Conservation (phyloP, 805 yeast species). For the Ogataea zsoltii region DNA sequence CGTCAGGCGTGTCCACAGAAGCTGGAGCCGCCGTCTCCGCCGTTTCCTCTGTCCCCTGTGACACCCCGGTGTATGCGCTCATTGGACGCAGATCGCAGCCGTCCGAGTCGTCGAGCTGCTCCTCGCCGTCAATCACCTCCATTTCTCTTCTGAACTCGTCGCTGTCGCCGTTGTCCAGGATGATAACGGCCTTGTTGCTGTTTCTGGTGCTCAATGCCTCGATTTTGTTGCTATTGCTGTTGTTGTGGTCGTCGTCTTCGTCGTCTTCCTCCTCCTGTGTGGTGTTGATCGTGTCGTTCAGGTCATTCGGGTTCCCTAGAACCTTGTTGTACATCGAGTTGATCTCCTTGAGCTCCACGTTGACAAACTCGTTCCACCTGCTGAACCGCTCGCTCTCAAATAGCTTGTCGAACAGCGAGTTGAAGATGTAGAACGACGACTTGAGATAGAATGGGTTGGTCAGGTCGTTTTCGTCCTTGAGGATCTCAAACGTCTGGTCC, state of each 20-base stretch:
- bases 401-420: slow-evolving; percentile 33
- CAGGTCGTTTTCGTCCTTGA: slow-evolving; percentile 30
- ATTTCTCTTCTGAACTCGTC: slow-evolving; percentile 44
- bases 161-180: slow-evolving; percentile 41
- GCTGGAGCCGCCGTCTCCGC: background rate
- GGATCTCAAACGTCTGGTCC: slow-evolving; percentile 33
- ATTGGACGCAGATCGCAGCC: slow-evolving; percentile 41
- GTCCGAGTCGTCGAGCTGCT: slow-evolving; percentile 19
- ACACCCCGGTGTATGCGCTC: slow-evolving; percentile 17
- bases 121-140: slow-evolving; percentile 28
- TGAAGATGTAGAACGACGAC: slow-evolving; percentile 34
- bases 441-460: slow-evolving; percentile 32
- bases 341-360: slow-evolving; percentile 49
- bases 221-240: too few species aligned
- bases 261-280: slow-evolving; percentile 31
- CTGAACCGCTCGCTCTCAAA: slow-evolving; percentile 28
- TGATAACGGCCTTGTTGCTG: slow-evolving; percentile 30
- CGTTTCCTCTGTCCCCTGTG: slow-evolving; percentile 4
- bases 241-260: too few species aligned
- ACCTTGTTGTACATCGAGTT: slow-evolving; percentile 59
- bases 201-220: slow-evolving; percentile 9
- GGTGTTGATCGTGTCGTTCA: slow-evolving; percentile 26
- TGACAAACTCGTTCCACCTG: slow-evolving; percentile 52
- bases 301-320: slow-evolving; percentile 46
- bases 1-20: background rate